These are phyloP conservation scores for Puccinellia tenuiflora DNA, from an alignment of 176 grass and related monocot genomes.

Conservation along the genomic window DNA sequence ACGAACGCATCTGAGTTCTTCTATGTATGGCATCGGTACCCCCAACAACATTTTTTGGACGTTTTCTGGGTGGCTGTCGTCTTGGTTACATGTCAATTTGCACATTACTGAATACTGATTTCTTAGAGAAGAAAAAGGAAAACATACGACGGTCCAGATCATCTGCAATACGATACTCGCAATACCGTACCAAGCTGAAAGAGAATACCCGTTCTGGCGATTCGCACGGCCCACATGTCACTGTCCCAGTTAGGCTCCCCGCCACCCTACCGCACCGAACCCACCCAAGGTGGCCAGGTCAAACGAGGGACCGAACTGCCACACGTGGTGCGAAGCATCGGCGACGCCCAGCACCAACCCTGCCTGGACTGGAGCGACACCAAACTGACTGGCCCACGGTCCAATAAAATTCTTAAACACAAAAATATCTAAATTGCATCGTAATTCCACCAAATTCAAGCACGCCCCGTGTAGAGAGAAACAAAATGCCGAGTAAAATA, in stretches of 20 bases:
- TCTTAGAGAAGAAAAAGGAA: background rate
- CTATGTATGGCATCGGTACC: too few relatives aligned
- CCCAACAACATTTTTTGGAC: too few relatives aligned
- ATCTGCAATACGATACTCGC: background rate
- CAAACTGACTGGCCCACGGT: background rate
- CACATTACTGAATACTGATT: background rate
- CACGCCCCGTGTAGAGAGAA: too few relatives aligned
- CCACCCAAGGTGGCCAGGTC: constrained; percentile 13
- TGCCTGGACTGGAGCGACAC: background rate
- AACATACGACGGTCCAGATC: constrained; percentile 7
- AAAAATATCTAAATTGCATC: background rate
- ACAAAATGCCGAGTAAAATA: too few relatives aligned
- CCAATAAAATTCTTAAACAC: background rate
- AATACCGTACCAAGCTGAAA: too few relatives aligned
- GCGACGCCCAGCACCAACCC: background rate
- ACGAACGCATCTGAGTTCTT: background rate
- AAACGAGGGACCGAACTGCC: constrained; percentile 4
- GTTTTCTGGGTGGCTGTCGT: background rate
- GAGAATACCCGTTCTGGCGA: background rate
- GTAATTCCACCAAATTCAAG: background rate
- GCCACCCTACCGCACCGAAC: constrained; percentile 26
- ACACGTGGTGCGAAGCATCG: background rate
- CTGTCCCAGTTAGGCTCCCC: constrained; percentile 12
- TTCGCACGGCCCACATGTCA: constrained; percentile 6
- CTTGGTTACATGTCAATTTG: background rate